Base-by-base conservation (phyloP, 2,329 filamentous ascomycete species). In the Penicillium rolfsii region DNA sequence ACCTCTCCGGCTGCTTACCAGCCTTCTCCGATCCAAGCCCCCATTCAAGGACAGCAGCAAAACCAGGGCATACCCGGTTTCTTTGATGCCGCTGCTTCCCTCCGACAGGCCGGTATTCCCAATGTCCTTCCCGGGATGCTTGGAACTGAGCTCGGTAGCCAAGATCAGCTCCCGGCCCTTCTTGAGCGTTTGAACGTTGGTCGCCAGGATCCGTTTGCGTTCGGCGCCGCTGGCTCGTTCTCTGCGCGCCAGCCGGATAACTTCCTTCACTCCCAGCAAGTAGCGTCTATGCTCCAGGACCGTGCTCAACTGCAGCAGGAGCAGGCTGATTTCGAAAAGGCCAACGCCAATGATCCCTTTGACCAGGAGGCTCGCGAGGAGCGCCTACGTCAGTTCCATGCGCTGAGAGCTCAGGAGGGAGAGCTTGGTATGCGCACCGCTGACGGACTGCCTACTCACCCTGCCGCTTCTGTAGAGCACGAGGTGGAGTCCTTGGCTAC, bases 371-470 rank as follows among this genome's bases (percentile, higher is more conserved):
- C 78, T 33, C 81, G 82, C 54, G 82, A 83, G 63, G 90, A 91
- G 50, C 88, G 93, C 49, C 82, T 97, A 22, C 87, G 90, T 67
- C 89, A 97, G 72, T 97, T 97, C 73, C 87, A 96, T 69, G 86
- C 89, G 33, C 79, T 95, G 53, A 86, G 91, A 67, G 85, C 89
- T n/a, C 86, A 91, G 71, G 85, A 89, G 61, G 91, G 93, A 60
- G 77, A 79, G 52, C 68, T 74, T 57, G 73, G 72, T 5, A 60
- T 76, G 59, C 70, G 75, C 58, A 76, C 72, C 50, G 70, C 70
- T 35, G 78, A 81, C 56, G 77, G 76, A 38, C 65, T 79, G 26
- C 74, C 76, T n/a, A 79, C 74, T 41, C 76, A 79, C 61, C 77
- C 77, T 8, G 71, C 77, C 28, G 65, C 75, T 55, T 69, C 65